Evolutionary conservation across 495 filamentous ascomycete species (phyloP), one percentile per base, ranked within the genome.

Genomic region (Friedmanniomyces simplex): DNA sequence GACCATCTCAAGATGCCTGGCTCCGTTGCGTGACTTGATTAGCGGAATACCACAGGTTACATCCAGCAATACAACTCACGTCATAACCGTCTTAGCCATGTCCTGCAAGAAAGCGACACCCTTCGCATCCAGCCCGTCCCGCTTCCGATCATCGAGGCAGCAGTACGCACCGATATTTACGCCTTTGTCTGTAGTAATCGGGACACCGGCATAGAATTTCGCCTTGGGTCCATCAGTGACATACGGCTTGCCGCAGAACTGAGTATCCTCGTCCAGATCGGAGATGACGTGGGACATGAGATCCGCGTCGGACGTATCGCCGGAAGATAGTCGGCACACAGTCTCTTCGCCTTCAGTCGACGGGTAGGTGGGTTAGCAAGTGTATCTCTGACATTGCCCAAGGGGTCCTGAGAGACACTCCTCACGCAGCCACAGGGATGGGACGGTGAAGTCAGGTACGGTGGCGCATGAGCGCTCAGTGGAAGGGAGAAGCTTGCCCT

Each of bases 41-140:
- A n/a, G n/a, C n/a, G n/a, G n/a, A n/a, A n/a, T n/a, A n/a, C n/a
- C n/a, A n/a, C n/a, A n/a, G n/a, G n/a, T n/a, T n/a, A n/a, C n/a
- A n/a, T n/a, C n/a, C n/a, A n/a, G n/a, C n/a, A n/a, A n/a, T n/a
- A n/a, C n/a, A n/a, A n/a, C n/a, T n/a, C n/a, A n/a, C 6, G 28
- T 39, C 58, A 60, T 60, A 26, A 60, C 43, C 4, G 58, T 60
- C 6, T 61, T 32, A 1, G 58, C 51, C 58, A 60, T 60, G 34
- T 78, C 76, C 49, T 61, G 57, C 58, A 78, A 47, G 56, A 73
- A 70, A 42, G 57, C 50, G 1, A 70, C 63, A 10, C 65, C 64
- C 22, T 68, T 65, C n/a, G 72, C 60, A 46, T 60, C 63, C 43
- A 73, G 69, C 16, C 51, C 62, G 0, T 71, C 69, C 1, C 59